These are phyloP conservation scores for Brassica hybrid DNA, from an alignment of 441 rosid genomes.

Conservation along the genomic window DNA sequence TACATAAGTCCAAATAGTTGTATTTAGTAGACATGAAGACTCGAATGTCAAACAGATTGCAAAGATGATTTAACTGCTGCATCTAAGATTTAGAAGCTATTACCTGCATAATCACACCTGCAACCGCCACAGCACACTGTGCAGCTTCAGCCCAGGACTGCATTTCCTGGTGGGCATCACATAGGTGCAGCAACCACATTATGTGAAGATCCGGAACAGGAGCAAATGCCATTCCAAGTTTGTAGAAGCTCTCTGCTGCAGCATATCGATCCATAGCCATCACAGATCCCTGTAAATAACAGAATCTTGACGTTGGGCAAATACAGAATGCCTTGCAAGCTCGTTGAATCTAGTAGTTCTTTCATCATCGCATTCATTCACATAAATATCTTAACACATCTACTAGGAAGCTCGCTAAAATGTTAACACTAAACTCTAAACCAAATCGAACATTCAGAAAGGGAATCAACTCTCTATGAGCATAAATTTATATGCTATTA, in stretches of 20 bases:
- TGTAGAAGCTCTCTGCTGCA: constrained; percentile 97
- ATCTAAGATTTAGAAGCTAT: constrained; percentile 13
- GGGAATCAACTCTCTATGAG: constrained; percentile 7
- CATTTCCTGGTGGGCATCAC: constrained; percentile 99
- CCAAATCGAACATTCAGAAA: background rate
- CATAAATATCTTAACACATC: constrained; percentile 14
- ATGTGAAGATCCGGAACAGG: constrained; percentile 99
- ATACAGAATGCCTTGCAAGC: constrained; percentile 23
- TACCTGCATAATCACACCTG: constrained; percentile 99
- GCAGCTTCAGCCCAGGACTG: constrained; percentile 99
- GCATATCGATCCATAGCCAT: constrained; percentile 96
- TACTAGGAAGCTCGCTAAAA: background rate
- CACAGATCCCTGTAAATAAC: constrained; percentile 65
- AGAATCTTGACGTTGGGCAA: constrained; percentile 20
- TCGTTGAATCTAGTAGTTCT: constrained; percentile 5
- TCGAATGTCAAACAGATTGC: constrained; percentile 14
- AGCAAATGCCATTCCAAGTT: constrained; percentile 99
- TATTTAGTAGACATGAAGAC: constrained; percentile 8
- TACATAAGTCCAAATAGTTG: constrained; percentile 4
- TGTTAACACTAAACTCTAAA: background rate
- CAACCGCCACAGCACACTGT: constrained; percentile 99
- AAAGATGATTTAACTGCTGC: constrained; percentile 17
- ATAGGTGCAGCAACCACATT: constrained; percentile 98
- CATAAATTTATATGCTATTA: background rate
- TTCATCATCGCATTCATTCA: background rate